Percentiles rank a stretch among this genome's conserved stretches.
These are phyloP conservation scores for Erodium chrysanthum DNA, from an alignment of 441 rosid genomes.

Conservation along the genomic window DNA sequence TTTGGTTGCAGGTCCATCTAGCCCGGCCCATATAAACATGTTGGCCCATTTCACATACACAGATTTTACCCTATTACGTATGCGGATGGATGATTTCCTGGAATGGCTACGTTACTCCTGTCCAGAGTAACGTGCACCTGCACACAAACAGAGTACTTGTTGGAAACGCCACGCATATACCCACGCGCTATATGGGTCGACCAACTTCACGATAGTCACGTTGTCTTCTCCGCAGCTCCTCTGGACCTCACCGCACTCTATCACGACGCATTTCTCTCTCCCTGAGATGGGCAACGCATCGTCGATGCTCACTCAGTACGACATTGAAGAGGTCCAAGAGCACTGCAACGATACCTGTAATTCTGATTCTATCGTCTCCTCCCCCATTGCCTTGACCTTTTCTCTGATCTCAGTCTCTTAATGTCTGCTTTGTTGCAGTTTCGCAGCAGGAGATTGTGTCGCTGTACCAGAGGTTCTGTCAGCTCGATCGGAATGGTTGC, in stretches of 20 bases:
- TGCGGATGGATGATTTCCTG: no score
- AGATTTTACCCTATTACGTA: no score
- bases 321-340: conserved; percentile 42
- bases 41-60: no score
- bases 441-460: conserved; percentile 46
- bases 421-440: conserved; percentile 22
- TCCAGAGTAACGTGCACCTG: no score
- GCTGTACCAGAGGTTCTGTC: conserved; percentile 37
- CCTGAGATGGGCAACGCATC: conserved; percentile 33
- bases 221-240: no score
- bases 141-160: no score
- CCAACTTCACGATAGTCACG: no score
- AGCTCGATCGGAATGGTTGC: conserved; percentile 35
- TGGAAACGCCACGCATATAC: no score
- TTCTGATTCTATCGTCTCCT: conserved; percentile 9
- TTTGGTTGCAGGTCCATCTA: conserved; percentile 1
- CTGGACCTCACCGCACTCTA: no score
- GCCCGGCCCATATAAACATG: neutral
- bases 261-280: no score
- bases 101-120: no score
- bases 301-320: conserved; percentile 42
- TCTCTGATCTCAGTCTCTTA: neutral
- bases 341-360: conserved; percentile 34
- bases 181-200: no score
- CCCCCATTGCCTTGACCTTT: neutral